Conservation (phyloP, 257 asterid species). For the Anisodus tanguticus region DNA sequence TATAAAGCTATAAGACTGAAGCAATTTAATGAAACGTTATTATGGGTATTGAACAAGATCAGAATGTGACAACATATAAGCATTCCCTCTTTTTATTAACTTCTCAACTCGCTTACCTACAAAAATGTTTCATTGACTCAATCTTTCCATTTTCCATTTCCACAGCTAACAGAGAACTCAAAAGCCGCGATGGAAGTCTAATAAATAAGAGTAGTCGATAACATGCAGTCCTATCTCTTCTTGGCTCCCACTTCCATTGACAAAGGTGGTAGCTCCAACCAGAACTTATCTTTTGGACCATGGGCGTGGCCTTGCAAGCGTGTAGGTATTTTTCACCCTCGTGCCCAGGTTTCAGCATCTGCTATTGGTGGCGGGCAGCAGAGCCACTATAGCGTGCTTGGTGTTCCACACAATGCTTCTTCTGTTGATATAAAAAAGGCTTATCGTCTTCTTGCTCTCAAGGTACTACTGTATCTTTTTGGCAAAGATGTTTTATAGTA, state of each 20-base stretch:
- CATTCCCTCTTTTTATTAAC: not conserved
- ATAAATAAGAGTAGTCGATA: not conserved
- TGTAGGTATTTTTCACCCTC: not conserved
- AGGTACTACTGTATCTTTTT: slow-evolving; percentile 46
- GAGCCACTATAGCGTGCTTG: slow-evolving; percentile 72
- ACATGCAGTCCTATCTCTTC: slow-evolving; percentile 25
- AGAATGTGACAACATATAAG: not conserved
- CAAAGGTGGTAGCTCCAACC: slow-evolving; percentile 10
- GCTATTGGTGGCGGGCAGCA: slow-evolving; percentile 49
- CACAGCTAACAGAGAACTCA: not conserved
- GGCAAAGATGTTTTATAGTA: not conserved
- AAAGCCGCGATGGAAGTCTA: not conserved
- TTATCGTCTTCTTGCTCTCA: slow-evolving; percentile 84
- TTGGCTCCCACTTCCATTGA: slow-evolving; percentile 26
- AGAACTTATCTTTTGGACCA: not conserved
- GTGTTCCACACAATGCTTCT: slow-evolving; percentile 67
- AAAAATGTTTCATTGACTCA: not conserved
- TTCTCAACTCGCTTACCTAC: not conserved
- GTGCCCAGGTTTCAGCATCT: slow-evolving; percentile 39
- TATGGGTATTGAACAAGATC: not conserved
- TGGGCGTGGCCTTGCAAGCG: not conserved
- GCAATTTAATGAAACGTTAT: not conserved
- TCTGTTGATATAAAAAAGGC: slow-evolving; percentile 66
- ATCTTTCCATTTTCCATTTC: not conserved
- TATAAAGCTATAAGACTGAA: not conserved